Evolutionary conservation across 306 rosid genomes (phyloP).

Genomic region (Quercus berberidifolia): DNA sequence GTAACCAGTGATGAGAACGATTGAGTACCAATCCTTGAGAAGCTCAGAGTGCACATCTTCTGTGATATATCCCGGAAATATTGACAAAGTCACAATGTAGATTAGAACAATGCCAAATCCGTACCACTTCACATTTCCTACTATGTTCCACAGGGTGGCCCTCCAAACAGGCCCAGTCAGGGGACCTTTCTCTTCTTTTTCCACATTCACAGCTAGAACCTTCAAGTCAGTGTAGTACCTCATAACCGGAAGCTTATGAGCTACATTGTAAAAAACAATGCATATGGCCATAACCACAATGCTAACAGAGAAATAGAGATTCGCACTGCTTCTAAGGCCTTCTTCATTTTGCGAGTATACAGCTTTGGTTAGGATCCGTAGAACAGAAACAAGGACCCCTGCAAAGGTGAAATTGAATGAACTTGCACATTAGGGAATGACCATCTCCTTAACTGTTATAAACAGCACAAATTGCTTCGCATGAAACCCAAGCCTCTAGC

Average conservation of each 20-base stretch:
- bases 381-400: constrained; percentile 76
- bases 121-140: constrained; percentile 73
- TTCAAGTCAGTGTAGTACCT: constrained; percentile 68
- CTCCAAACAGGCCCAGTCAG: constrained; percentile 49
- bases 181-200: constrained; percentile 51
- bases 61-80: constrained; percentile 89
- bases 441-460: background rate
- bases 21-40: constrained; percentile 80
- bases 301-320: constrained; percentile 71
- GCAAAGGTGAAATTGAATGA: background rate
- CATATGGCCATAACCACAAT: constrained; percentile 64
- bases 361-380: constrained; percentile 81
- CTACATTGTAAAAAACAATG: constrained; percentile 59
- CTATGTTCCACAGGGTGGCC: constrained; percentile 52
- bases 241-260: constrained; percentile 71
- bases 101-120: constrained; percentile 64
- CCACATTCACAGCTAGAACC: constrained; percentile 46
- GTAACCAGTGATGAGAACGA: constrained; percentile 63
- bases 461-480: too few relatives aligned
- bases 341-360: constrained; percentile 64
- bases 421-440: background rate
- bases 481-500: too few relatives aligned
- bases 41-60: constrained; percentile 84
- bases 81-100: constrained; percentile 75
- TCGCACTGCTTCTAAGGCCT: constrained; percentile 74